These are phyloP conservation scores for Ambrosiella xylebori DNA, from an alignment of 2,329 filamentous ascomycete species.

Conservation along the genomic window DNA sequence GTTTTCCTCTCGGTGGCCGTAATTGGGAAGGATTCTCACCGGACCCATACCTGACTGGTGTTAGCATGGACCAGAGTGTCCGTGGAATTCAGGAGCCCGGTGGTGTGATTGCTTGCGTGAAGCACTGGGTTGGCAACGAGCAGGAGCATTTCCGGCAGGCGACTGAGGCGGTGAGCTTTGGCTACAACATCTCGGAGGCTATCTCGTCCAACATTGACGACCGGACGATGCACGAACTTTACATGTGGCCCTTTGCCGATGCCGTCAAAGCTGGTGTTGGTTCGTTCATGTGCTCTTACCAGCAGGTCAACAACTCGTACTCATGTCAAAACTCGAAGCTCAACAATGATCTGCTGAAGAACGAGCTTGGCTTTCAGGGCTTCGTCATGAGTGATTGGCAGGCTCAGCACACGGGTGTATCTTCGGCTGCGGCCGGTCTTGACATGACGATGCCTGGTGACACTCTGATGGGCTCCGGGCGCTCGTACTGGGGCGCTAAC, in stretches of 20 bases:
- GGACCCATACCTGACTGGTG: conserved; percentile 59
- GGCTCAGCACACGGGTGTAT: conserved; percentile 53
- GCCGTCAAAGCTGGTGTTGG: conserved; percentile 50
- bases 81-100: conserved; percentile 68
- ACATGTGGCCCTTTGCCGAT: conserved; percentile 64
- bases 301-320: conserved; percentile 67
- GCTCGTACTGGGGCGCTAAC: conserved; percentile 70
- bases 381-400: conserved; percentile 71
- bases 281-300: conserved; percentile 51
- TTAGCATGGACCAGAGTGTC: conserved; percentile 54
- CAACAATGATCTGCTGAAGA: conserved; percentile 60
- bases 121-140: conserved; percentile 59
- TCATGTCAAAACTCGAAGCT: conserved; percentile 63
- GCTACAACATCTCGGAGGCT: conserved; percentile 44
- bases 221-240: conserved; percentile 58
- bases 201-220: conserved; percentile 50
- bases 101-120: conserved; percentile 68
- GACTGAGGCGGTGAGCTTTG: conserved; percentile 32
- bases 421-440: conserved; percentile 51
- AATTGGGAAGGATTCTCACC: conserved; percentile 54
- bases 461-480: conserved; percentile 53
- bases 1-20: conserved; percentile 28
- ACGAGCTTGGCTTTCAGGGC: conserved; percentile 60
- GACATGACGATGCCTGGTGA: conserved; percentile 89
- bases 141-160: conserved; percentile 62